A percentile compares a stretch with the other conserved stretches of the same genome.
Conservation (phyloP, 768 basidiomycete species). For the Thelephora aurantiotincta region DNA sequence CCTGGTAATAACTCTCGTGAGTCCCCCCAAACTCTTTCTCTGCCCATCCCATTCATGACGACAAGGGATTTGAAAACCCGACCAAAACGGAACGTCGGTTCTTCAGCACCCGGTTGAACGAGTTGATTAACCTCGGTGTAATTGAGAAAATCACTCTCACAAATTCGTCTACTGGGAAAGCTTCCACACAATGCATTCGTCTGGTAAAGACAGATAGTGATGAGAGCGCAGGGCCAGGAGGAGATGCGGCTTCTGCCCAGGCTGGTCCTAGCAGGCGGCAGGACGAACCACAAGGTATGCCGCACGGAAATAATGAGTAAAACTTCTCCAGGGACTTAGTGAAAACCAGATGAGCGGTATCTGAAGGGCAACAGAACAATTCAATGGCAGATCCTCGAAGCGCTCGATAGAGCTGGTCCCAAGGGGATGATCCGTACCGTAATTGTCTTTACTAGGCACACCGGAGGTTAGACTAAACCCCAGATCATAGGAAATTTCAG, state of each 20-base stretch:
- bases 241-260: not conserved
- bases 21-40: constrained; percentile 13
- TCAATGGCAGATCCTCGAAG: constrained; percentile 66
- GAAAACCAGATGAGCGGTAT: constrained; percentile 4
- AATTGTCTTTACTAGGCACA: constrained; percentile 4
- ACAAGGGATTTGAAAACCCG: constrained; percentile 62
- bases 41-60: not conserved
- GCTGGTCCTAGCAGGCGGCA: too few species aligned
- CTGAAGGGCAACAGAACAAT: constrained; percentile 51
- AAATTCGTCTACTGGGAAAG: constrained; percentile 32
- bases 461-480: not conserved
- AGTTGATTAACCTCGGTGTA: constrained; percentile 56
- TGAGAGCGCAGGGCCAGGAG: constrained; percentile 1
- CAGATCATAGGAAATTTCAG: constrained; percentile 41
- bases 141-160: constrained; percentile 68
- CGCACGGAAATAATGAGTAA: not conserved
- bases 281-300: not conserved
- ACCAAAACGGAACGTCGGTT: constrained; percentile 71
- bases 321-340: too few species aligned
- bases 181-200: constrained; percentile 45
- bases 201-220: constrained; percentile 33
- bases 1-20: constrained; percentile 62
- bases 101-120: constrained; percentile 61
- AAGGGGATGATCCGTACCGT: constrained; percentile 66
- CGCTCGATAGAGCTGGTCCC: constrained; percentile 53